A percentile compares a stretch with the other conserved stretches of the same genome.
These are phyloP conservation scores for Pseudevernia furfuracea DNA, from an alignment of 495 filamentous ascomycete genomes.

Conservation along the genomic window DNA sequence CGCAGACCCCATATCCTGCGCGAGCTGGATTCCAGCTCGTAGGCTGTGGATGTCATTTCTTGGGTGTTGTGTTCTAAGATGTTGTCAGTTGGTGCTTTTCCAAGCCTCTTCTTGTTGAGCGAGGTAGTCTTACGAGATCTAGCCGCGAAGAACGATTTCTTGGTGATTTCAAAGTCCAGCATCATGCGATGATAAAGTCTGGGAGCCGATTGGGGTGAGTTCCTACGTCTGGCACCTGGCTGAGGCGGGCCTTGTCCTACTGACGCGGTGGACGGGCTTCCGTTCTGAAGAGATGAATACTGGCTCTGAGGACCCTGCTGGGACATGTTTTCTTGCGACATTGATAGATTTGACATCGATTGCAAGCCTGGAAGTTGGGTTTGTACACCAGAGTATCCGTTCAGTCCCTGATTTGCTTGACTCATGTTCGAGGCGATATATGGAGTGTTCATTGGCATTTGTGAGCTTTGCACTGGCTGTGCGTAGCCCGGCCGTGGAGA, in stretches of 20 bases:
- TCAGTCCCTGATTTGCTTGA: neutral
- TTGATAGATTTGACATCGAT: neutral
- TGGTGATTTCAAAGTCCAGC: slow-evolving; percentile 6
- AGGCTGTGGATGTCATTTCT: slow-evolving; percentile 5
- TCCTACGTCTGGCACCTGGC: slow-evolving; percentile 1
- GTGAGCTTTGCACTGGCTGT: slow-evolving; percentile 7
- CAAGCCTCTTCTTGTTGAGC: too few relatives aligned
- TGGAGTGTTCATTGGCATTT: neutral
- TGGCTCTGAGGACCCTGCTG: neutral
- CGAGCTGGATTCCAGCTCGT: slow-evolving; percentile 13
- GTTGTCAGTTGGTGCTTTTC: neutral
- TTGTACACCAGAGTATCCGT: neutral
- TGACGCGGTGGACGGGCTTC: too few relatives aligned
- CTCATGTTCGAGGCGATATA: slow-evolving; percentile 11
- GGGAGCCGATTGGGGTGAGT: slow-evolving; percentile 6
- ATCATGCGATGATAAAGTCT: slow-evolving; percentile 14
- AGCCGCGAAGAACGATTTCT: neutral
- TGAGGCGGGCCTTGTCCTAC: neutral
- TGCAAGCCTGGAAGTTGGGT: neutral
- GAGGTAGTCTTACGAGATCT: neutral
- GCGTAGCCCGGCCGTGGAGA: slow-evolving; percentile 6
- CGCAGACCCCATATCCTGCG: slow-evolving; percentile 10
- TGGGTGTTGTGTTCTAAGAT: neutral
- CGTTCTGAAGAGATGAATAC: neutral
- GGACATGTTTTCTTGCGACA: neutral